Evolutionary conservation across 441 rosid species (phyloP), one percentile per base, ranked within the genome.

Genomic region (Populus hybrid): DNA sequence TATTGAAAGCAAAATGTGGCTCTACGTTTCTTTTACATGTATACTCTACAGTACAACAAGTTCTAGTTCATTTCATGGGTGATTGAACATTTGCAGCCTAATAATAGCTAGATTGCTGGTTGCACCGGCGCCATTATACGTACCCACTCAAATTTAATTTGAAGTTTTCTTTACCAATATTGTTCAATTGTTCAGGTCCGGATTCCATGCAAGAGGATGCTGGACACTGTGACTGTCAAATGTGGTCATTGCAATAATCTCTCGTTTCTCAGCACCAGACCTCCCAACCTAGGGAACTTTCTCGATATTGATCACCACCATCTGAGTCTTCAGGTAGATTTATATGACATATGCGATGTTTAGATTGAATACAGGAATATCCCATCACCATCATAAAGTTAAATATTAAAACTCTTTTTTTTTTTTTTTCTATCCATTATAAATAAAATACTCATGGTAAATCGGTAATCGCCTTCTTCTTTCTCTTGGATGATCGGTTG

Each of bases 161-260:
- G 2, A 63, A 9, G 66, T 9, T 63, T 63, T 63, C 28, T 63
- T 63, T 24, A 14, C 57, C 57, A 14, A 46, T 24, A 63, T 9
- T 61, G 66, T 63, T 63, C 66, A 63, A 21, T 23, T 63, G 8
- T 72, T 65, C 77, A 95, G 99, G 99, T 96, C 61, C 98, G 98
- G 78, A 92, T 96, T 82, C 99, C 99, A 82, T 79, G 89, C 92
- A 94, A 93, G 87, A 80, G 95, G 80, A 77, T 90, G 92, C 86
- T 93, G 78, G 98, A 94, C 66, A 93, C 98, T 5, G 96, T 94
- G 83, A 96, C 99, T 7, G 99, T 96, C 85, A 96, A 94, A 82
- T 96, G 99, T 46, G 99, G 98, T 1, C 99, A 96, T 76, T 94
- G 98, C 82, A 92, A 98, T 80, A 92, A 94, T 86, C 93, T 96